These are phyloP conservation scores for Kurtzmaniella quercitrusa DNA, from an alignment of 1,139 yeast genomes.

Conservation along the genomic window DNA sequence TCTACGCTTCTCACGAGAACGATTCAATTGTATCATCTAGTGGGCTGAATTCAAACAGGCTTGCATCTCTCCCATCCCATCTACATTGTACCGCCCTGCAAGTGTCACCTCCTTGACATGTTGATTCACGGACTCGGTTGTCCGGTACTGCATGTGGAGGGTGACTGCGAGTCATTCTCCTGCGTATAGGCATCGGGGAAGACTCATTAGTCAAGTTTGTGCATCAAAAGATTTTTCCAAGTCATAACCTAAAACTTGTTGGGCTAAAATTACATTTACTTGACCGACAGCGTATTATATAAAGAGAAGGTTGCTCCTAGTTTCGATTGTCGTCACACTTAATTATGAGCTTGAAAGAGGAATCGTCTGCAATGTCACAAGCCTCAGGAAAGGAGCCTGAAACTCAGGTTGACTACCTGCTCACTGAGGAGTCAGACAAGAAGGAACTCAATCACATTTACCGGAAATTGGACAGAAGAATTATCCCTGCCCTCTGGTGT, in stretches of 20 bases:
- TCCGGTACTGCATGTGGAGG: not conserved
- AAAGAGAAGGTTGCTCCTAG: not conserved
- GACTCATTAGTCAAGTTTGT: not conserved
- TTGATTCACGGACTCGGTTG: not conserved
- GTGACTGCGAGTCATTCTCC: not conserved
- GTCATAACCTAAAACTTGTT: not conserved
- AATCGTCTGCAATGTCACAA: not conserved
- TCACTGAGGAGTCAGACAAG: conserved; percentile 3
- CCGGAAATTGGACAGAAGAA: conserved; percentile 61
- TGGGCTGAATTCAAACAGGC: too few species aligned
- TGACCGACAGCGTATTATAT: not conserved
- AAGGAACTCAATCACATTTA: conserved; percentile 55
- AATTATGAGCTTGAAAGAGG: not conserved
- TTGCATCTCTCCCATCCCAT: too few species aligned
- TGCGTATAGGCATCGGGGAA: not conserved
- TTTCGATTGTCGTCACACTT: not conserved
- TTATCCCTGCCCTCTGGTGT: conserved; percentile 81
- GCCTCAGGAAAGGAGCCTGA: not conserved
- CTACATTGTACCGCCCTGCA: too few species aligned
- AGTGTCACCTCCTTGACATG: not conserved
- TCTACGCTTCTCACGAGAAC: too few species aligned
- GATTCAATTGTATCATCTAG: too few species aligned
- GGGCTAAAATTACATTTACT: not conserved
- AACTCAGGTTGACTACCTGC: not conserved
- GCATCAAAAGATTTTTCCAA: not conserved